These are phyloP conservation scores for Erysiphe pulchra DNA, from an alignment of 2,329 filamentous ascomycete species.

Conservation along the genomic window DNA sequence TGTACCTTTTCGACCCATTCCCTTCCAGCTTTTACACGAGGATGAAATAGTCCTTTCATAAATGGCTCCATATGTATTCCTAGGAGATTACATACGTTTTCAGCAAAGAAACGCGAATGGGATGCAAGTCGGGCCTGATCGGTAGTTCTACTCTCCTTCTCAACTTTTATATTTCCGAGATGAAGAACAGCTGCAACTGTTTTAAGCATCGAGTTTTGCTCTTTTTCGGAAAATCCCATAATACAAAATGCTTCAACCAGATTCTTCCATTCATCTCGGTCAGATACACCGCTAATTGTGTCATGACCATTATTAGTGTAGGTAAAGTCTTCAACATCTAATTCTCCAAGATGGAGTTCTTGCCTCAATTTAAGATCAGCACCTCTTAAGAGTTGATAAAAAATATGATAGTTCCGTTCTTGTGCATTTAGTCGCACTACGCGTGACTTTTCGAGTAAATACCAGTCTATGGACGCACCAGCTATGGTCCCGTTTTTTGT, in stretches of 20 bases:
- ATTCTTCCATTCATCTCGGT: conserved; percentile 68
- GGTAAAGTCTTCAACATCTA: conserved; percentile 64
- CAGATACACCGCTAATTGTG: conserved; percentile 70
- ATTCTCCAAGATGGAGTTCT: conserved; percentile 47
- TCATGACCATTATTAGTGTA: conserved; percentile 87
- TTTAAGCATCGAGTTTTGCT: conserved; percentile 59
- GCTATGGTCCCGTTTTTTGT: conserved; percentile 68
- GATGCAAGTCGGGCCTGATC: conserved; percentile 69
- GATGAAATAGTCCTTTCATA: conserved; percentile 67
- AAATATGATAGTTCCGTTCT: conserved; percentile 91
- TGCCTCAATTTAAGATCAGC: conserved; percentile 48
- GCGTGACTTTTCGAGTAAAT: conserved; percentile 89
- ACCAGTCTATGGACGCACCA: conserved; percentile 96
- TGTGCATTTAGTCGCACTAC: conserved; percentile 70
- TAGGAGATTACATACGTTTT: conserved; percentile 58
- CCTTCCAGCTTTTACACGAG: conserved; percentile 77
- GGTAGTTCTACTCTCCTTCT: conserved; percentile 70
- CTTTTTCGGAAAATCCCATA: conserved; percentile 75
- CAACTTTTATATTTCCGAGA: conserved; percentile 70
- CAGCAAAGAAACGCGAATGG: conserved; percentile 48
- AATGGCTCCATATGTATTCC: conserved; percentile 71
- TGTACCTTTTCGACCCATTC: conserved; percentile 99
- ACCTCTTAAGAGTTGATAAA: conserved; percentile 83
- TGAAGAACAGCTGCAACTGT: conserved; percentile 84
- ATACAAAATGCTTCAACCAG: conserved; percentile 80